These are phyloP conservation scores for Penicillium sp. DNA, from an alignment of 2,329 filamentous ascomycete species.

Conservation along the genomic window DNA sequence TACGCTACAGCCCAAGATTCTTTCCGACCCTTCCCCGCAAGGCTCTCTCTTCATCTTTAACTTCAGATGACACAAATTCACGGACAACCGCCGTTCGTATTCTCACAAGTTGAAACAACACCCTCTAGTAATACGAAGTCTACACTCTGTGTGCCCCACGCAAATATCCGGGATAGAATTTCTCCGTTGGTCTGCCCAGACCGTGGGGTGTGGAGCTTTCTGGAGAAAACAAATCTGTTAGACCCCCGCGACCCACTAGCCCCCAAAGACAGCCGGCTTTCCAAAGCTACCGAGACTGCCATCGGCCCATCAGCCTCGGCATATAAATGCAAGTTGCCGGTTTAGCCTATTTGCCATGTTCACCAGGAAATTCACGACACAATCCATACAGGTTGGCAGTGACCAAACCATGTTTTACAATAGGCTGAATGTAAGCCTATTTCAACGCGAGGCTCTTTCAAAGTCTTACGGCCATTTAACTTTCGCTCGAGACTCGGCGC, in stretches of 20 bases:
- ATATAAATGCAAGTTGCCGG: neutral
- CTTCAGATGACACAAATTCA: neutral
- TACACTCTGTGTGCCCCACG: neutral
- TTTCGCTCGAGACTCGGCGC: constrained; percentile 13
- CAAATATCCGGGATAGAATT: constrained; percentile 3
- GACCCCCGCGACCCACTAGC: constrained; percentile 7
- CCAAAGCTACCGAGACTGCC: neutral
- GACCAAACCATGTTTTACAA: neutral
- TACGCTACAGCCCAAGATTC: neutral
- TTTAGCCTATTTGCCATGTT: constrained; percentile 4
- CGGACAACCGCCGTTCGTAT: neutral
- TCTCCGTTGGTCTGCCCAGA: constrained; percentile 8
- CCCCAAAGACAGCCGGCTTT: neutral
- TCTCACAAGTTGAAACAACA: neutral
- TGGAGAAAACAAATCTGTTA: neutral
- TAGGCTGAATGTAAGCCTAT: neutral
- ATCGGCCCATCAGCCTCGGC: constrained; percentile 8
- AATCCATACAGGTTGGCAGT: neutral
- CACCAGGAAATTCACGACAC: neutral
- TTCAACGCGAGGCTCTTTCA: constrained; percentile 1
- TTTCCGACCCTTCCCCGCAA: neutral
- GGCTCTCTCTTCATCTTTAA: neutral
- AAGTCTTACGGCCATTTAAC: constrained; percentile 2
- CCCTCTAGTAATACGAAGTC: neutral
- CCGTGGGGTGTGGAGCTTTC: constrained; percentile 10